Evolutionary conservation across 73 alveolate genomes (phyloP), one percentile per base, ranked within the genome.

Genomic region (Breviolum minutum): DNA sequence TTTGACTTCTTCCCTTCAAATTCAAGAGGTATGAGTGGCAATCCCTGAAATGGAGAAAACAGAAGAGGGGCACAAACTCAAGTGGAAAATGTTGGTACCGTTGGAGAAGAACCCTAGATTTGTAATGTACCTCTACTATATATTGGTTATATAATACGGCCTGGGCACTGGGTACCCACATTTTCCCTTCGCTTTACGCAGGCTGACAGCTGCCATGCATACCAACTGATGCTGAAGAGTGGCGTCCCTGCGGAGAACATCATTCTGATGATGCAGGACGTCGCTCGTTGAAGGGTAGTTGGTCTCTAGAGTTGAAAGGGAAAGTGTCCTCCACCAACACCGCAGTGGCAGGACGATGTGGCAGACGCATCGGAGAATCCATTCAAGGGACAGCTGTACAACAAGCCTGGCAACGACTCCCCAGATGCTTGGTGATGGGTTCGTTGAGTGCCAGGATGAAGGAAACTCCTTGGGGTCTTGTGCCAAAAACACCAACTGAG

Each of bases 181-280:
- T 30, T 16, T 24, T 79, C 30, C n/a, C 68, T 12, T 80, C 0
- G 85, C 7, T 76, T 16, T 16, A 40, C 19, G 29, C 99, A 99
- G 99, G 99, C 99, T 74, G 99, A 99, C 99, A 99, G 99, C 97
- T 99, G 99, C 99, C 99, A 99, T 99, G 99, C 99, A 73, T 99
- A 99, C 96, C 99, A 99, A 82, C 98, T 99, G 79, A 98, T 99
- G 91, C 66, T 99, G 70, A 97, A 95, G 99, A 99, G 99, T 62
- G 99, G 99, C n/a, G 99, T 99, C n/a, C 99, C 99, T 2, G 99
- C 99, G 48, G 99, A 99, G 60, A 94, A 99, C 99, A 99, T 99
- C 94, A 99, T 99, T 92, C 99, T 99, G 66, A 99, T 99, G 97
- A 88, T 88, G 97, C 83, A 89, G 83, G 98, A 60, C 63, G 79